Conservation (phyloP, 352 stramenopile species). For the Globisporangium paroecandrum region DNA sequence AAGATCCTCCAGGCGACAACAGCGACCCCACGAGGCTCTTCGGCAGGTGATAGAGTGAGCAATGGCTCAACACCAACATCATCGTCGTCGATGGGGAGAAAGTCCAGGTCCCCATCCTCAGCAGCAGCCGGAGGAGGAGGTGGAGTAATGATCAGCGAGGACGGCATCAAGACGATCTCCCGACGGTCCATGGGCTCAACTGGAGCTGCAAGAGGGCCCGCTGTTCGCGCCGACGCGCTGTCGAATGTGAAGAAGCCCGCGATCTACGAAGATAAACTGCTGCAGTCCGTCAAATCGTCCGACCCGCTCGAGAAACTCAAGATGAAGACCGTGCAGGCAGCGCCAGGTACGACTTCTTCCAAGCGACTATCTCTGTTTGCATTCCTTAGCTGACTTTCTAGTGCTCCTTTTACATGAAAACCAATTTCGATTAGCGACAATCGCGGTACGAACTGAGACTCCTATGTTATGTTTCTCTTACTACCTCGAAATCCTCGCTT, state of each 20-base stretch:
- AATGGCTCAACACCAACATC: constrained; percentile 6
- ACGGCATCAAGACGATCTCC: constrained; percentile 65
- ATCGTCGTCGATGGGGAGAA: neutral
- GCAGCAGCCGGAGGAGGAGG: neutral
- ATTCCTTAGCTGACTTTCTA: neutral
- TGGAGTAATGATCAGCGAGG: constrained; percentile 23
- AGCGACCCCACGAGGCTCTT: neutral
- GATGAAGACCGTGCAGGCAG: constrained; percentile 35
- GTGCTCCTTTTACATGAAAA: neutral
- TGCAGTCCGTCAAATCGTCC: constrained; percentile 41
- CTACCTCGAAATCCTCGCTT: neutral
- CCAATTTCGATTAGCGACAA: neutral
- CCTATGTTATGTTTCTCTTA: neutral
- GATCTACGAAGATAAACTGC: constrained; percentile 55
- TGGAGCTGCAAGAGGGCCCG: constrained; percentile 11
- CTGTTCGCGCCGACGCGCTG: constrained; percentile 27
- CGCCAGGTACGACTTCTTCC: constrained; percentile 29
- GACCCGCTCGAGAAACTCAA: constrained; percentile 50
- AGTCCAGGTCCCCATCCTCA: constrained; percentile 5
- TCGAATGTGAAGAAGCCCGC: constrained; percentile 50
- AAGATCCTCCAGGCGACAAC: constrained; percentile 10
- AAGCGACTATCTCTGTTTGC: neutral
- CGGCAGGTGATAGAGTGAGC: neutral
- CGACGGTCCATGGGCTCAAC: constrained; percentile 22
- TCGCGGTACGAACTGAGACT: neutral